A percentile compares a stretch with the other conserved stretches of the same genome.
Evolutionary conservation across 1,139 yeast species (phyloP).

Genomic region (Candida tetrigidarum): DNA sequence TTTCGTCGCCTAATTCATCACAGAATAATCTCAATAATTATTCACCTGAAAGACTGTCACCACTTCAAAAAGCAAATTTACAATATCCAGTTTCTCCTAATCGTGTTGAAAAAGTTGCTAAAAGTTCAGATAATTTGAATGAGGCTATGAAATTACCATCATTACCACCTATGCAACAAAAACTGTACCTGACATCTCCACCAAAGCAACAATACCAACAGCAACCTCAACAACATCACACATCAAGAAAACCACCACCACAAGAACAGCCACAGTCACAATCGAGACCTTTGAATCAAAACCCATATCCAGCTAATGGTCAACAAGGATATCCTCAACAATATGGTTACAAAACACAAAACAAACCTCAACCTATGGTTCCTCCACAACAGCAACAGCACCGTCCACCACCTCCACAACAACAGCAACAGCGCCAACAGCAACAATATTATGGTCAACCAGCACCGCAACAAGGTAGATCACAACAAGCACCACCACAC

Average conservation of each 20-base stretch:
- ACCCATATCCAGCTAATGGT: conserved; percentile 8
- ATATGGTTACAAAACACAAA: conserved; percentile 10
- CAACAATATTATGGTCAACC: conserved; percentile 7
- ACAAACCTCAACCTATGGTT: conserved; percentile 15
- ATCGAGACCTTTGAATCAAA: conserved; percentile 11
- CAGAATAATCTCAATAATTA: conserved; percentile 30
- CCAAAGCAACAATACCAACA: conserved; percentile 16
- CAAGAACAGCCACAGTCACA: conserved; percentile 8
- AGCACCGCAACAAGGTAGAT: conserved; percentile 1
- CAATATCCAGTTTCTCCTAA: conserved; percentile 20
- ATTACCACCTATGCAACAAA: conserved; percentile 10
- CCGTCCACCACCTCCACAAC: conserved; percentile 1
- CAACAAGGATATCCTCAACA: conserved; percentile 11
- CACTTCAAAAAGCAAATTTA: conserved; percentile 16
- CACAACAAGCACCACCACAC: conserved; percentile 10
- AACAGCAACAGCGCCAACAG: conserved; percentile 5
- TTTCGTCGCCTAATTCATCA: conserved; percentile 38
- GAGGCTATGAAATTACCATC: conserved; percentile 6
- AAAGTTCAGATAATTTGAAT: conserved; percentile 8
- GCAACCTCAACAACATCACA: conserved; percentile 11
- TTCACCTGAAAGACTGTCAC: conserved; percentile 12
- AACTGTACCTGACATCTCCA: conserved; percentile 15
- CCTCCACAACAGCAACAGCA: conserved; percentile 12
- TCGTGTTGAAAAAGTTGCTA: conserved; percentile 10
- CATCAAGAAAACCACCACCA: too few relatives aligned